A percentile compares a stretch with the other conserved stretches of the same genome.
Conservation (phyloP, 352 stramenopile species). For the Pythium sukuiense region DNA sequence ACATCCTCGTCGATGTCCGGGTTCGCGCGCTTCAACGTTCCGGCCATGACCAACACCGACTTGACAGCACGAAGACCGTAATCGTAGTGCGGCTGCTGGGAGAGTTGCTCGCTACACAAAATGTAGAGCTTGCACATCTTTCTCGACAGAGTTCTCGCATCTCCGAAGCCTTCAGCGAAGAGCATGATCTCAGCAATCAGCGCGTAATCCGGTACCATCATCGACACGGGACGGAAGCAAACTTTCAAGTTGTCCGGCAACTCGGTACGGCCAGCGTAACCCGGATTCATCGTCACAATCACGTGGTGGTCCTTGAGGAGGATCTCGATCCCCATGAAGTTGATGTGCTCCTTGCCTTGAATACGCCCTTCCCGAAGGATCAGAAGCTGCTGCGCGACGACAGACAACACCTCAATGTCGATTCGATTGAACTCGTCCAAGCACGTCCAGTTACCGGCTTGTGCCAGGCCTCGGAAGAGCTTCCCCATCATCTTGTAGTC, state of each 20-base stretch:
- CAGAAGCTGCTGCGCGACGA: constrained; percentile 91
- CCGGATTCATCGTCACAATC: constrained; percentile 95
- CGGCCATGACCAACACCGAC: constrained; percentile 83
- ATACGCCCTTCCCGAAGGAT: constrained; percentile 76
- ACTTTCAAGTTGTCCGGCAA: constrained; percentile 93
- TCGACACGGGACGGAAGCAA: constrained; percentile 90
- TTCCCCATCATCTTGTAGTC: constrained; percentile 98
- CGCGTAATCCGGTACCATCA: constrained; percentile 92
- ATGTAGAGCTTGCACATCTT: constrained; percentile 93
- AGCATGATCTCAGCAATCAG: constrained; percentile 95
- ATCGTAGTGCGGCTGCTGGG: constrained; percentile 91
- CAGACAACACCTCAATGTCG: constrained; percentile 92
- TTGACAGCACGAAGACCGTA: constrained; percentile 88
- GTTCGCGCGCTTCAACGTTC: constrained; percentile 62
- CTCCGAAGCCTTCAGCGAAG: constrained; percentile 91
- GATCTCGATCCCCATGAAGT: constrained; percentile 97
- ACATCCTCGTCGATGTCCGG: constrained; percentile 63
- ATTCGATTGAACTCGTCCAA: constrained; percentile 96
- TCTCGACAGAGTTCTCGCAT: constrained; percentile 82
- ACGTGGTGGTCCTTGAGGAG: constrained; percentile 95
- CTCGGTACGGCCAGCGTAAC: constrained; percentile 91
- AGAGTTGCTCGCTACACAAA: constrained; percentile 89
- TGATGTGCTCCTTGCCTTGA: constrained; percentile 88
- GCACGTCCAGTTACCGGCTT: constrained; percentile 89
- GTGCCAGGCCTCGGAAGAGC: constrained; percentile 92